Conservation (phyloP, 352 stramenopile species). For the Pythium pectinolyticum region DNA sequence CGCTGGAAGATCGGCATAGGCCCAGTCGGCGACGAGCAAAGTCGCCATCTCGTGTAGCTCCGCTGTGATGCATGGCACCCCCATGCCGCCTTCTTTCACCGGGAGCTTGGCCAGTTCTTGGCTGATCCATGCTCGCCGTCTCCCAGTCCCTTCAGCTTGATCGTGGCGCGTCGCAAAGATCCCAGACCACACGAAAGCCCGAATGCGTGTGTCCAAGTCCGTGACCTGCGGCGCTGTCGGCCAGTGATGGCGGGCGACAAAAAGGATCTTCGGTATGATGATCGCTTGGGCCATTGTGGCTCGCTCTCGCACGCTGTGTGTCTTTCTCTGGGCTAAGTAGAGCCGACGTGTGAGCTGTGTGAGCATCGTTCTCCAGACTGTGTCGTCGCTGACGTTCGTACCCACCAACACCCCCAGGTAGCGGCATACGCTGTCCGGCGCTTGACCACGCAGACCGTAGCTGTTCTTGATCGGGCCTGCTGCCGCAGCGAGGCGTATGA, state of each 20-base stretch:
- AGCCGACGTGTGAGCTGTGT: background rate
- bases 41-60: constrained; percentile 7
- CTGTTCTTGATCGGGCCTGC: background rate
- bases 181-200: constrained; percentile 10
- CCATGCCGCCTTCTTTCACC: background rate
- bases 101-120: background rate
- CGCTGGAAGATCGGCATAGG: background rate
- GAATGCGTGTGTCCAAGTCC: background rate
- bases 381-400: background rate
- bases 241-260: constrained; percentile 15
- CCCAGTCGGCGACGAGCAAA: constrained; percentile 5
- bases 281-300: constrained; percentile 1
- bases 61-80: background rate
- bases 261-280: constrained; percentile 14
- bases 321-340: constrained; percentile 10
- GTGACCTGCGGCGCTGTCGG: background rate
- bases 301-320: background rate
- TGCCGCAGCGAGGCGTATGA: constrained; percentile 1
- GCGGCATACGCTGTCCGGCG: background rate
- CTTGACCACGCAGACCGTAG: background rate
- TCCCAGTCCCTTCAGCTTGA: background rate
- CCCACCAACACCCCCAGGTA: constrained; percentile 17
- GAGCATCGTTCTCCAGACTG: background rate
- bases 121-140: constrained; percentile 1
- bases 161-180: background rate